Conservation (phyloP, 2,329 filamentous ascomycete genomes). For the Penicillium aurantiogriseum region DNA sequence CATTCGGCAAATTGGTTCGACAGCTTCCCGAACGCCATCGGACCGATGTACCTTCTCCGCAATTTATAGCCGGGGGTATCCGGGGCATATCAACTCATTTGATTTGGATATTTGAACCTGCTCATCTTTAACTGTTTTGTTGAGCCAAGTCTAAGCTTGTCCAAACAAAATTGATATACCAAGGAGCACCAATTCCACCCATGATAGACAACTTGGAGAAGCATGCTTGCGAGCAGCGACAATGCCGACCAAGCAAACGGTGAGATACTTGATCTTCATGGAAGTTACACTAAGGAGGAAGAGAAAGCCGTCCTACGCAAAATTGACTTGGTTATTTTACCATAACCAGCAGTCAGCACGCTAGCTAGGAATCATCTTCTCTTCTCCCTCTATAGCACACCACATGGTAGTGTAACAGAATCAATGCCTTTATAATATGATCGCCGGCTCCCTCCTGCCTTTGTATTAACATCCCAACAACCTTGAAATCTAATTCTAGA, state of each 20-base stretch:
- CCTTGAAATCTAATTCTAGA: no score
- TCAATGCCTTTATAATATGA: no score
- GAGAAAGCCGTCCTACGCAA: slow-evolving; percentile 20
- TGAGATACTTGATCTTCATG: slow-evolving; percentile 7
- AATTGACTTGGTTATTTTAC: slow-evolving; percentile 22
- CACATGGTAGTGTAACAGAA: no score
- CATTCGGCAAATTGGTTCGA: slow-evolving; percentile 11
- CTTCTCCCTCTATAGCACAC: no score
- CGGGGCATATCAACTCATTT: background rate
- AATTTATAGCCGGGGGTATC: background rate
- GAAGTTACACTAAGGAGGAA: slow-evolving; percentile 13
- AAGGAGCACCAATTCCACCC: background rate
- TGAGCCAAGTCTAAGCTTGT: no score
- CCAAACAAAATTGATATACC: background rate
- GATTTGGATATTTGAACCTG: background rate
- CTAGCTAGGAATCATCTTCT: no score
- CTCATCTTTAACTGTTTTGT: background rate
- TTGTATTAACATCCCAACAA: no score
- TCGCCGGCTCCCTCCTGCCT: no score
- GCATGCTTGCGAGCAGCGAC: slow-evolving; percentile 2
- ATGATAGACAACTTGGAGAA: slow-evolving; percentile 7
- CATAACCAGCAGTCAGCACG: background rate
- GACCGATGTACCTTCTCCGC: slow-evolving; percentile 12
- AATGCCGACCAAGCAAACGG: slow-evolving; percentile 3
- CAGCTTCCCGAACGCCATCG: slow-evolving; percentile 17